A percentile compares a stretch with the other conserved stretches of the same genome.
These are phyloP conservation scores for Aspergillus fumigatus DNA, from an alignment of 2,329 filamentous ascomycete genomes.

Conservation along the genomic window DNA sequence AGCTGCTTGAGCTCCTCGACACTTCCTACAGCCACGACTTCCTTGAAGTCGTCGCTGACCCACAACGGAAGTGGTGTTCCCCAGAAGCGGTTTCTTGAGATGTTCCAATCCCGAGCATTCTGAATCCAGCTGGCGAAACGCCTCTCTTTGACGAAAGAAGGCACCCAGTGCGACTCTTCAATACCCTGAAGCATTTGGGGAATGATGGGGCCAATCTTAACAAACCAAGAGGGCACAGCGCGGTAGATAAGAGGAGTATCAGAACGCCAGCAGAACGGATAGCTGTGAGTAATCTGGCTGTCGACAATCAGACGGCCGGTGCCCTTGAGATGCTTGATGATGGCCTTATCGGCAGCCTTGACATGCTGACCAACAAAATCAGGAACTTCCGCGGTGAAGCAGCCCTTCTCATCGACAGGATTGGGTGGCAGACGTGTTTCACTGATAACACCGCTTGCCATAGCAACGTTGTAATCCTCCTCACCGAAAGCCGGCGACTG, in stretches of 20 bases:
- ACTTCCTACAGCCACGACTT: conserved; percentile 81
- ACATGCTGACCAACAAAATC: conserved; percentile 87
- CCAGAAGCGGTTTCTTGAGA: conserved; percentile 92
- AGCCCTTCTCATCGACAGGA: conserved; percentile 79
- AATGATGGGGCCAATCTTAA: conserved; percentile 77
- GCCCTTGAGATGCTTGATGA: conserved; percentile 81
- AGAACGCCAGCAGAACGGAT: conserved; percentile 91
- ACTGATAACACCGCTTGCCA: conserved; percentile 71
- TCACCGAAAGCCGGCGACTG: conserved; percentile 92
- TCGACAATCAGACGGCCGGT: conserved; percentile 75
- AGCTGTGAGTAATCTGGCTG: conserved; percentile 83
- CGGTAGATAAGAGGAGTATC: conserved; percentile 91
- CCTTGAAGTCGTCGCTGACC: conserved; percentile 84
- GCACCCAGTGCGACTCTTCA: conserved; percentile 86
- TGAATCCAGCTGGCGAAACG: conserved; percentile 88
- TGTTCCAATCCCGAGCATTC: conserved; percentile 92
- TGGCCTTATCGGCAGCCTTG: conserved; percentile 86
- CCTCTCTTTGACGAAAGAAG: conserved; percentile 82
- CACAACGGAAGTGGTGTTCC: conserved; percentile 88
- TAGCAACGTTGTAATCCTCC: conserved; percentile 84
- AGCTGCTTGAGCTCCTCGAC: conserved; percentile 77
- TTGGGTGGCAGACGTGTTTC: conserved; percentile 78
- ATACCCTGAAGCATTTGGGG: conserved; percentile 89
- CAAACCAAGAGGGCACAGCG: conserved; percentile 91
- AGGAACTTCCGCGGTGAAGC: conserved; percentile 69